Evolutionary conservation across 2,329 filamentous ascomycete species (phyloP).

Genomic region (Mycogone perniciosa): DNA sequence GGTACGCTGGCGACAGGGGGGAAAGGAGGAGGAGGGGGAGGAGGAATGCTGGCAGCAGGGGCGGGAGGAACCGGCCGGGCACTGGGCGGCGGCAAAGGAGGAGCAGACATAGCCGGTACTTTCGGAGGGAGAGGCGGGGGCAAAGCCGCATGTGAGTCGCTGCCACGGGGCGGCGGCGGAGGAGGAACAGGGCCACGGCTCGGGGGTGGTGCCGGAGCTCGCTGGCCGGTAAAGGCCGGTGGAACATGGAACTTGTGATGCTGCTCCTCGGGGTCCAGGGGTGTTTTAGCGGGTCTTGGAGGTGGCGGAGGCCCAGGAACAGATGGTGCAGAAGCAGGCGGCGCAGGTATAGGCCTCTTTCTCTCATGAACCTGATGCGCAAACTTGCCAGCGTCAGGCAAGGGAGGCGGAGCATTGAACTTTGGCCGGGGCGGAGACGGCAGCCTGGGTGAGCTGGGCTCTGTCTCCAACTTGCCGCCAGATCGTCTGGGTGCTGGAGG

Average conservation of each 20-base stretch:
- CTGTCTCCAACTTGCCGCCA: constrained; percentile 50
- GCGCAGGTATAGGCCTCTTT: constrained; percentile 3
- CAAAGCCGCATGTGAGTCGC: constrained; percentile 24
- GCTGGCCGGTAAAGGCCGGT: constrained; percentile 68
- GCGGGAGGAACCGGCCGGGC: constrained; percentile 46
- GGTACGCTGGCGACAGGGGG: constrained; percentile 34
- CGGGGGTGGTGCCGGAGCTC: constrained; percentile 63
- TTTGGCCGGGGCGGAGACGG: constrained; percentile 51
- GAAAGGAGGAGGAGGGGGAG: constrained; percentile 31
- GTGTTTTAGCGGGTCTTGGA: constrained; percentile 56
- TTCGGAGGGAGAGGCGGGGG: constrained; percentile 44
- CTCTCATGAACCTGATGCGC: constrained; percentile 45
- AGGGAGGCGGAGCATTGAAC: constrained; percentile 80
- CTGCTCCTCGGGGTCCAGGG: constrained; percentile 55
- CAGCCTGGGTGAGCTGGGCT: constrained; percentile 65
- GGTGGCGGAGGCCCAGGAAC: constrained; percentile 30
- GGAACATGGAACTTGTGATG: constrained; percentile 65
- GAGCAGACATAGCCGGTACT: constrained; percentile 37
- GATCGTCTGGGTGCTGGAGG: constrained; percentile 51
- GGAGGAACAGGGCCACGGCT: constrained; percentile 66
- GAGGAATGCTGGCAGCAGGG: constrained; percentile 31
- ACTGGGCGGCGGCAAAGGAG: constrained; percentile 46
- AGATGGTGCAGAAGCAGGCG: constrained; percentile 15
- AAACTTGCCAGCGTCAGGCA: constrained; percentile 85
- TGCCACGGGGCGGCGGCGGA: constrained; percentile 51